These are phyloP conservation scores for Remersonia thermophila DNA, from an alignment of 2,329 filamentous ascomycete genomes.

Conservation along the genomic window DNA sequence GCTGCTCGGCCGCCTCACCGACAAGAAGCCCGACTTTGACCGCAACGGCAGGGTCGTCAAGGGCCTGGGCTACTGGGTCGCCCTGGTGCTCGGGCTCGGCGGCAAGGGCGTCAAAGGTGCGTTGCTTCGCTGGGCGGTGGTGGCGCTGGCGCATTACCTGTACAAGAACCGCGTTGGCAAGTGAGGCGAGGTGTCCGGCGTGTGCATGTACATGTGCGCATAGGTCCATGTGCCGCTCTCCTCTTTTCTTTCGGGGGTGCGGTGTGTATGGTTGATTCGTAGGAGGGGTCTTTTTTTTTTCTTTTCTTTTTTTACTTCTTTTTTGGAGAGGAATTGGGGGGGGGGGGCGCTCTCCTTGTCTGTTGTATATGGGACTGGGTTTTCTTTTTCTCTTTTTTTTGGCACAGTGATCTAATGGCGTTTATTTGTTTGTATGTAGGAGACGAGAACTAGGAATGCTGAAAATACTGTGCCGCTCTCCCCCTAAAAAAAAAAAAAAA, in stretches of 20 bases:
- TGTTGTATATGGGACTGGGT: not conserved
- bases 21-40: constrained; percentile 46
- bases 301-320: not conserved
- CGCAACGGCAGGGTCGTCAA: constrained; percentile 41
- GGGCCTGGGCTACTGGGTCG: constrained; percentile 42
- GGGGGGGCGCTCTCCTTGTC: no score
- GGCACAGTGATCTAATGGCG: constrained; percentile 6
- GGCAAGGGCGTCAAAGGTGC: constrained; percentile 36
- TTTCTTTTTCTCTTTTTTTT: not conserved
- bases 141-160: constrained; percentile 20
- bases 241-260: no score
- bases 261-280: not conserved
- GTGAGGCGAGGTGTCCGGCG: not conserved
- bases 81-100: constrained; percentile 40
- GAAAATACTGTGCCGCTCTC: no score
- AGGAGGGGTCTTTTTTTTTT: not conserved
- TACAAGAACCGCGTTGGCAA: constrained; percentile 5
- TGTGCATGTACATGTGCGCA: no score
- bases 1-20: constrained; percentile 31
- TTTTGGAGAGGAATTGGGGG: no score
- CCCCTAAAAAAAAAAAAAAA: no score
- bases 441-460: constrained; percentile 5
- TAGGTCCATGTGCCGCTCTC: no score
- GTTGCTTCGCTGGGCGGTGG: constrained; percentile 39
- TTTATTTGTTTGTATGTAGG: constrained; percentile 6